A percentile compares a stretch with the other conserved stretches of the same genome.
These are phyloP conservation scores for Austroboletus eburneus DNA, from an alignment of 768 basidiomycete species.

Conservation along the genomic window DNA sequence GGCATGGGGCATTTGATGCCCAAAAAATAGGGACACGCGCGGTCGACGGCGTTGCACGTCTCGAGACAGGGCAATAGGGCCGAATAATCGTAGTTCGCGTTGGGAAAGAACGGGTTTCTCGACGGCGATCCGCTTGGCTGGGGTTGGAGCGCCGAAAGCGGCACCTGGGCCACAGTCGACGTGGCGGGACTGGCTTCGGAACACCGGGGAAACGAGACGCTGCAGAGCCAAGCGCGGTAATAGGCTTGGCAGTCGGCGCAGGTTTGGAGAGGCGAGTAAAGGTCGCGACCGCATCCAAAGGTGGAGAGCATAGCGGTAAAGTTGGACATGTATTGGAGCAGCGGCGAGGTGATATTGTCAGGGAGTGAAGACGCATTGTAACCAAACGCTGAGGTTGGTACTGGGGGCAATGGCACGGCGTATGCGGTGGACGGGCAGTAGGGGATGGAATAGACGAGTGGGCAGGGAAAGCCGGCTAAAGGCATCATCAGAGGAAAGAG, in stretches of 20 bases:
- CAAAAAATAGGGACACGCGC: constrained; percentile 74
- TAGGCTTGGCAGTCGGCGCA: constrained; percentile 72
- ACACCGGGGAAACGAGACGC: constrained; percentile 71
- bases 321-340: constrained; percentile 61
- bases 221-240: constrained; percentile 78
- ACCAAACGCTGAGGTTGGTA: constrained; percentile 36
- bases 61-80: constrained; percentile 77
- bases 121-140: constrained; percentile 37
- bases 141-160: constrained; percentile 48
- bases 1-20: constrained; percentile 63
- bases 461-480: constrained; percentile 59
- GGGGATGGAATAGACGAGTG: constrained; percentile 63
- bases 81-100: constrained; percentile 44
- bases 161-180: constrained; percentile 24
- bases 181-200: constrained; percentile 38
- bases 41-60: constrained; percentile 65
- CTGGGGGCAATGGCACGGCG: constrained; percentile 60
- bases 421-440: constrained; percentile 73
- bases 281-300: constrained; percentile 74
- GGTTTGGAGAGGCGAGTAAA: constrained; percentile 72
- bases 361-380: constrained; percentile 55
- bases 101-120: constrained; percentile 48
- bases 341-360: constrained; percentile 39
- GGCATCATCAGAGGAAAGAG: not conserved
- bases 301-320: constrained; percentile 71